A percentile compares a stretch with the other conserved stretches of the same genome.
phyloP scores from a whole-genome alignment of 2,329 filamentous ascomycete species.

The Zalaria obscura region DNA sequence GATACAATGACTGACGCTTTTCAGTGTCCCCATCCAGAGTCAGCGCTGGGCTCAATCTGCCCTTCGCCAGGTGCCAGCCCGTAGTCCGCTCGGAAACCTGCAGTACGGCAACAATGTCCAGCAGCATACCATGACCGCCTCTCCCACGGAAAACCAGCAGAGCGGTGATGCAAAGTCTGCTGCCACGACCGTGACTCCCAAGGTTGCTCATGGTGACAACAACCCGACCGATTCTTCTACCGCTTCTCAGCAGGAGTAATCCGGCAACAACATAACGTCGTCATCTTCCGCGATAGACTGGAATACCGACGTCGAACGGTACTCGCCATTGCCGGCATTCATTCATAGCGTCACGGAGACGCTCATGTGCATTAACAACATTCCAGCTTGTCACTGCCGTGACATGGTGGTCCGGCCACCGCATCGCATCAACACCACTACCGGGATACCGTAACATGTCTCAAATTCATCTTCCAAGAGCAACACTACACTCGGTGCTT shows the following conservation, averaged over 20 bases:
- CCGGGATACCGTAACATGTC: not conserved
- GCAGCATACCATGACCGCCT: constrained; percentile 2
- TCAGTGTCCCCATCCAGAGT: constrained; percentile 16
- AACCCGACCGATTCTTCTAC: constrained; percentile 3
- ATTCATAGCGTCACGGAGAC: not conserved
- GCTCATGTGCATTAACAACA: not conserved
- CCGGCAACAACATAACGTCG: not conserved
- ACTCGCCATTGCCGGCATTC: not conserved
- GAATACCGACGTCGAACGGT: not conserved
- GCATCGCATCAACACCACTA: not conserved
- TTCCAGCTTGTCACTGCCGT: not conserved
- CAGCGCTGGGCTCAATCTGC: constrained; percentile 21
- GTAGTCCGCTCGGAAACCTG: constrained; percentile 11
- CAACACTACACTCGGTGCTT: not conserved
- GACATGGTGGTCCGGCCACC: not conserved
- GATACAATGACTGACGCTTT: too few species aligned
- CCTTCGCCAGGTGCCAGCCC: constrained; percentile 10
- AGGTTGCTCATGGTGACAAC: constrained; percentile 6
- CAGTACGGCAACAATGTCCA: constrained; percentile 13
- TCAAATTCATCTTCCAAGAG: too few species aligned
- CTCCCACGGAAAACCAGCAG: constrained; percentile 5
- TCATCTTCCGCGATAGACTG: not conserved
- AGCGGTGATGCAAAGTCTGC: not conserved
- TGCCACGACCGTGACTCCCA: constrained; percentile 1
- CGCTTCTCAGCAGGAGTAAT: not conserved